Evolutionary conservation across 306 rosid genomes (phyloP), one percentile per base, ranked within the genome.

Genomic region (Chamaecrista fasciculata): DNA sequence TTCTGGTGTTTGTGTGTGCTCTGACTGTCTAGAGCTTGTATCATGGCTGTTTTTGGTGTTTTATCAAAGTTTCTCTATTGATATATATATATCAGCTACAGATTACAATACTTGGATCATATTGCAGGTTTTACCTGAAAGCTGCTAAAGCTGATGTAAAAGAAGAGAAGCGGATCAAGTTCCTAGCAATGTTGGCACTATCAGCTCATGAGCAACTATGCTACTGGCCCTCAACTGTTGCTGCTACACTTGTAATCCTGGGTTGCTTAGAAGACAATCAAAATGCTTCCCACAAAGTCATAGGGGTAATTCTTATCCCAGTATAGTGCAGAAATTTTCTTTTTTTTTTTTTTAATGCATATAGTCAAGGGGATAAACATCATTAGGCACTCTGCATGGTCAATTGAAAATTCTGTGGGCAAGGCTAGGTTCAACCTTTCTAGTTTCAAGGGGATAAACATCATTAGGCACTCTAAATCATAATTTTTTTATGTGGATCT

Each of bases 151-250:
- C 89, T 74, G 89, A 88, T 68, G 79, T 79, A 64, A 73, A 66
- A 31, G 34, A 86, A 71, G 97, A 90, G 84, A 82, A 86, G 76
- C 84, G 89, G 85, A 82, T 87, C 79, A 87, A 75, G 70, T 84
- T 77, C 74, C 80, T 94, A 61, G 90, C 97, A 44, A 71, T 78
- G 44, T 73, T 91, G 56, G 86, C 88, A 74, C 82, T 91, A 10
- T 76, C 92, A 37, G 83, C 82, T 73, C 82, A 68, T 29, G 86
- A 77, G 59, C 97, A 78, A 16, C 80, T 89, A 59, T 62, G 83
- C 28, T 91, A 79, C 80, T 78, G 86, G 86, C 97, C 99, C 48
- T 91, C 99, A 78, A 94, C 97, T 46, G 85, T 94, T 78, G 99
- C 97, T 47, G 99, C 99, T 72, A 89, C 97, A 11, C 66, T 95